A percentile compares a stretch with the other conserved stretches of the same genome.
Evolutionary conservation across 108 stramenopile species (phyloP).

Genomic region (Heterococcus sp.): DNA sequence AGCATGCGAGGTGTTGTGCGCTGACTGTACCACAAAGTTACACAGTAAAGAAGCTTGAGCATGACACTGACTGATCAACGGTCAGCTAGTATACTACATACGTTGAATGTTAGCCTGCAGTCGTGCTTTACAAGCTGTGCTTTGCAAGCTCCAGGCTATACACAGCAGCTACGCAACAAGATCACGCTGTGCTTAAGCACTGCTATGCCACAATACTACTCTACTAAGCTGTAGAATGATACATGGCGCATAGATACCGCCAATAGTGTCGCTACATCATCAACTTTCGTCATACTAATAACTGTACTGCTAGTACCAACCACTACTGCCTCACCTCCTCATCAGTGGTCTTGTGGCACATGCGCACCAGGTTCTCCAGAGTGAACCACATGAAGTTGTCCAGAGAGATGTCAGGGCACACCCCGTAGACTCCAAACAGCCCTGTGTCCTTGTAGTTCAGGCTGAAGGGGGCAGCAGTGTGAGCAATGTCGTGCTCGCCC

Average conservation of each 20-base stretch:
- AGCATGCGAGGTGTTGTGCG: not conserved
- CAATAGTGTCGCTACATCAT: too few relatives aligned
- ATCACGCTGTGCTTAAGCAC: too few relatives aligned
- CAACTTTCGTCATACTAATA: not conserved
- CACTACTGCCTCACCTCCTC: slow-evolving; percentile 29
- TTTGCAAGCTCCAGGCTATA: too few relatives aligned
- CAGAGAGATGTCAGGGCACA: slow-evolving; percentile 82
- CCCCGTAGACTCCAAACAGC: slow-evolving; percentile 89
- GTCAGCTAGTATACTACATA: too few relatives aligned
- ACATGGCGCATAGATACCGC: too few relatives aligned
- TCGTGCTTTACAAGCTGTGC: too few relatives aligned
- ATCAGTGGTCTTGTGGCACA: slow-evolving; percentile 79
- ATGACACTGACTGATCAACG: too few relatives aligned
- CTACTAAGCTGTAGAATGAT: too few relatives aligned
- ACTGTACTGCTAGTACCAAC: not conserved
- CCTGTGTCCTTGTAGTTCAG: slow-evolving; percentile 76
- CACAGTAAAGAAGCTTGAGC: too few relatives aligned
- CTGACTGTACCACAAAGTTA: not conserved
- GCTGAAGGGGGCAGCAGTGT: not conserved
- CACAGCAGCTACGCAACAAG: too few relatives aligned
- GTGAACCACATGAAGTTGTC: slow-evolving; percentile 79
- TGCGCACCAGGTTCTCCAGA: slow-evolving; percentile 77
- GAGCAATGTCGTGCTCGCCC: not conserved
- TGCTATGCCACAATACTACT: too few relatives aligned
- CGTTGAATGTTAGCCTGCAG: too few relatives aligned